Evolutionary conservation across 257 asterid species (phyloP).

Genomic region (Capsicum chinense): DNA sequence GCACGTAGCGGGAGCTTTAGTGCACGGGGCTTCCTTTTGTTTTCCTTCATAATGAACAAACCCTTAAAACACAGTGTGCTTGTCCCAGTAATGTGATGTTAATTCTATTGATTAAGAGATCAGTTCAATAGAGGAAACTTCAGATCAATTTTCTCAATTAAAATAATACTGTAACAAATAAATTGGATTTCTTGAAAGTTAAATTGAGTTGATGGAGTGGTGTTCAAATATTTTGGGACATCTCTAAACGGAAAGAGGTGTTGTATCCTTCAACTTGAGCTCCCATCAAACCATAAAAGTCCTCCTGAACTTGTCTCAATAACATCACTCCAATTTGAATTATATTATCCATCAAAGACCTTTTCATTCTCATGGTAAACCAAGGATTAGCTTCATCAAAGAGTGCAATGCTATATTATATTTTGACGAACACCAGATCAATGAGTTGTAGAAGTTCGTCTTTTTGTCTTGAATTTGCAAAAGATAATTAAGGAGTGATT

Average conservation of each 20-base stretch:
- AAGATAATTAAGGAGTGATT: background rate
- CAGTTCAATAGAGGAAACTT: background rate
- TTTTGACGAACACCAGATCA: background rate
- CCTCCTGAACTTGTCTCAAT: background rate
- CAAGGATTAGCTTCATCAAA: background rate
- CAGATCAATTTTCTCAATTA: background rate
- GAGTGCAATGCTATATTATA: background rate
- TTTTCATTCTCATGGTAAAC: background rate
- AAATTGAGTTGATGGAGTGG: background rate
- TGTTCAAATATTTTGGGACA: background rate
- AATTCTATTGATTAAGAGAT: background rate
- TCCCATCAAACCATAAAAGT: background rate
- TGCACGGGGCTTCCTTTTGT: too few relatives aligned
- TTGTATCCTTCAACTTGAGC: constrained; percentile 5
- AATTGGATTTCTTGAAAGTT: background rate
- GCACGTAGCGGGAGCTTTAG: too few relatives aligned
- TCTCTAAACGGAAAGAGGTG: background rate
- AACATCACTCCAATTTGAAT: background rate
- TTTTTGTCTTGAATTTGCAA: background rate
- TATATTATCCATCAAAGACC: background rate
- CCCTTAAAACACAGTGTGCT: background rate
- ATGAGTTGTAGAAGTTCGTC: constrained; percentile 2
- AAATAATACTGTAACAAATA: background rate
- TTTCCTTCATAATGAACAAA: too few relatives aligned
- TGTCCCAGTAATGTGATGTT: background rate